A percentile compares a stretch with the other conserved stretches of the same genome.
Conservation (phyloP, 495 filamentous ascomycete species). For the Penicillium chermesinum region DNA sequence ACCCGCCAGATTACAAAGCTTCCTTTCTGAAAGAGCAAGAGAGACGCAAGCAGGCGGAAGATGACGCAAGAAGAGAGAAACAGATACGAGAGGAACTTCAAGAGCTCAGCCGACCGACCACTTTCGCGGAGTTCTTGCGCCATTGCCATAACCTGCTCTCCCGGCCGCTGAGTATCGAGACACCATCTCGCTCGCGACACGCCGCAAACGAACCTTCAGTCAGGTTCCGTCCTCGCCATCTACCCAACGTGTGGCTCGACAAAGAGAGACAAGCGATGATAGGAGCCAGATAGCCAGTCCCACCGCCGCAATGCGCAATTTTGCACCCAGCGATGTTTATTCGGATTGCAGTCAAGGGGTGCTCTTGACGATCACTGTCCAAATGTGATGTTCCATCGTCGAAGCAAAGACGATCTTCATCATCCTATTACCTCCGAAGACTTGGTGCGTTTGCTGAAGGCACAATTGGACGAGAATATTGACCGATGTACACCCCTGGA, state of each 20-base stretch:
- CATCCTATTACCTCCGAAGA: slow-evolving; percentile 17
- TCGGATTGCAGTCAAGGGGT: slow-evolving; percentile 31
- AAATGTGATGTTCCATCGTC: slow-evolving; percentile 34
- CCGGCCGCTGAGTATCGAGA: slow-evolving; percentile 12
- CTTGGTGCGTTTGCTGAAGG: slow-evolving; percentile 15
- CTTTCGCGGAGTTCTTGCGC: slow-evolving; percentile 32
- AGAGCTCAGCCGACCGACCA: slow-evolving; percentile 19
- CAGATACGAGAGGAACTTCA: neutral
- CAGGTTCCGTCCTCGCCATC: slow-evolving; percentile 16
- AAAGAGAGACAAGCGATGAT: slow-evolving; percentile 2
- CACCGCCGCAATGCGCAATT: slow-evolving; percentile 20
- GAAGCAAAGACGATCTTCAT: slow-evolving; percentile 1
- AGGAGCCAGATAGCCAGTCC: slow-evolving; percentile 8
- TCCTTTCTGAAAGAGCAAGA: slow-evolving; percentile 5
- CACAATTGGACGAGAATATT: slow-evolving; percentile 26
- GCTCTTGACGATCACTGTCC: slow-evolving; percentile 37
- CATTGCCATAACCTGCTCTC: slow-evolving; percentile 32
- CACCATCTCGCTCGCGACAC: slow-evolving; percentile 23
- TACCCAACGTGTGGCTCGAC: slow-evolving; percentile 9
- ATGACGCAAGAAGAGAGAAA: slow-evolving; percentile 4
- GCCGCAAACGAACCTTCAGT: slow-evolving; percentile 25
- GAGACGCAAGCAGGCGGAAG: slow-evolving; percentile 1
- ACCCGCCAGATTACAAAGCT: slow-evolving; percentile 12
- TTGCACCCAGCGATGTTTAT: slow-evolving; percentile 45
- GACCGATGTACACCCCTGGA: slow-evolving; percentile 22